A percentile compares a stretch with the other conserved stretches of the same genome.
phyloP scores from a whole-genome alignment of 2,329 filamentous ascomycete genomes.

The Aspergillus candidus region DNA sequence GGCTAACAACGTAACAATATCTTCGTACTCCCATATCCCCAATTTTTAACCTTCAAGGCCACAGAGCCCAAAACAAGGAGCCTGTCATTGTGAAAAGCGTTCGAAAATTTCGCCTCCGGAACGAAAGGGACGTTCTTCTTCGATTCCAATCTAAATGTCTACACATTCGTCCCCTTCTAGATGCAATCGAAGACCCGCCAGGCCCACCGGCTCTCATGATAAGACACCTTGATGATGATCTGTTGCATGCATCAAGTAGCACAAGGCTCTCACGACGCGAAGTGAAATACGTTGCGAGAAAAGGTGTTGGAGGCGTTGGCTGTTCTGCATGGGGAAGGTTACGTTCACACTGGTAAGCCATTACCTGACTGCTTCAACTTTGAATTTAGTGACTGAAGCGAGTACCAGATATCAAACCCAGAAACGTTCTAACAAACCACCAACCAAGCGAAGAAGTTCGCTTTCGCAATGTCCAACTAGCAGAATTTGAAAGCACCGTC shows the following conservation, averaged over 20 bases:
- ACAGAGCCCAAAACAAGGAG: slow-evolving; percentile 11
- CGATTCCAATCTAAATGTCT: slow-evolving; percentile 18
- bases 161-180: slow-evolving; percentile 16
- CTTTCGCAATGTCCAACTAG: slow-evolving; percentile 16
- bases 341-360: slow-evolving; percentile 17
- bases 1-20: slow-evolving; percentile 13
- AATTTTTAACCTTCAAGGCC: not conserved
- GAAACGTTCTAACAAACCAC: slow-evolving; percentile 17
- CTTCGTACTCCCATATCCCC: not conserved
- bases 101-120: slow-evolving; percentile 18
- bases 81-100: slow-evolving; percentile 14
- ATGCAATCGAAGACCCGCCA: slow-evolving; percentile 17
- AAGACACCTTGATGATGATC: slow-evolving; percentile 19
- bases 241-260: slow-evolving; percentile 13
- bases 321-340: slow-evolving; percentile 12
- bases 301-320: slow-evolving; percentile 12
- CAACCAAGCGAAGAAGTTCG: slow-evolving; percentile 2
- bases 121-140: slow-evolving; percentile 19
- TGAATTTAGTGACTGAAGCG: not conserved
- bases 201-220: slow-evolving; percentile 17
- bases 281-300: slow-evolving; percentile 14
- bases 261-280: slow-evolving; percentile 14
- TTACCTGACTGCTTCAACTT: not conserved
- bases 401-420: slow-evolving; percentile 14
- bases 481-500: slow-evolving; percentile 13